Base-by-base conservation (phyloP, 2,329 filamentous ascomycete species). In the Botrytis sinoallii region DNA sequence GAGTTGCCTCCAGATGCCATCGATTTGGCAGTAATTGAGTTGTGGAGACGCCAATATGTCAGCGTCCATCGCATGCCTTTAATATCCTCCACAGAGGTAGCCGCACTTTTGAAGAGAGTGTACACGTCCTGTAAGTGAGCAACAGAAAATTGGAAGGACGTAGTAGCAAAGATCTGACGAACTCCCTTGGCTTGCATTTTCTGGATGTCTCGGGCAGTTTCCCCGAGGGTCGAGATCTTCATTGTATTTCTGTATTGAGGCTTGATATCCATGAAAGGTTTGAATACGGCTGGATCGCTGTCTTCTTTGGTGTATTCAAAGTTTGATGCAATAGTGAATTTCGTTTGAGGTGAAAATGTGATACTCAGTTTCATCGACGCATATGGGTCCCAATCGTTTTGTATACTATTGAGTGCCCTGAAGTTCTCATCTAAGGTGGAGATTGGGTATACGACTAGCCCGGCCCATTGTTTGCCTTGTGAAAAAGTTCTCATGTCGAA, bases 401-500 rank as follows among this genome's bases (percentile, higher is more conserved):
- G 20, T 22, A 73, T 60, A 46, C 40, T 55, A 4, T 18, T 32
- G 9, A 73, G 55, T 20, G 55, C 38, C 10, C 52, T 48, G 6
- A 67, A 61, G 35, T 42, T 44, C 4, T 35, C n/a, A 22, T 68
- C 38, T 20, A 68, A 14, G 5, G 63, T 60, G 18, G 40, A 29
- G 1, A 59, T 69, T 3, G 42, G 29, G 22, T 67, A 48, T n/a
- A 60, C 14, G 12, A 65, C 18, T n/a, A 59, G 8, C 12, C 76
- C 76, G 22, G 73, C 75, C 76, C 71, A 77, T 38, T 75, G 38
- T n/a, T 68, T 60, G 8, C 71, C 70, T 57, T 73, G 65, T n/a
- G 63, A 66, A 46, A 72, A 82, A 0, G 84, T 84, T 76, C 84
- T 80, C 20, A 88, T 78, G 18, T 84, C 79, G 76, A 85, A 87